These are phyloP conservation scores for Eutypella sp. DNA, from an alignment of 2,329 filamentous ascomycete species.

Conservation along the genomic window DNA sequence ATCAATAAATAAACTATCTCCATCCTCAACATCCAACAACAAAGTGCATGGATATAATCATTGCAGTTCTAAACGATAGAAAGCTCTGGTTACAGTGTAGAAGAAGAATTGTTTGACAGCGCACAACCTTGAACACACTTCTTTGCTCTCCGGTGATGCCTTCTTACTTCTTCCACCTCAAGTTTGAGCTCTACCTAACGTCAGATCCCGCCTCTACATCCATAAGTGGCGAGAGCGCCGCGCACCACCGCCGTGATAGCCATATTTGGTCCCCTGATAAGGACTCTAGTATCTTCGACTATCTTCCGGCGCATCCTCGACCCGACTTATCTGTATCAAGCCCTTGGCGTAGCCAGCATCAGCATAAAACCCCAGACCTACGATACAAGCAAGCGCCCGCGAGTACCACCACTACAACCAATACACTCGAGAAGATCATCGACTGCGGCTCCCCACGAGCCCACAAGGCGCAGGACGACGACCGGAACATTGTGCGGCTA, in stretches of 20 bases:
- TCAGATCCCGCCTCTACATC: constrained; percentile 28
- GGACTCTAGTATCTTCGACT: constrained; percentile 48
- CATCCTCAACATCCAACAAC: not conserved
- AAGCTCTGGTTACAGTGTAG: too few species aligned
- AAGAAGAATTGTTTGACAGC: not conserved
- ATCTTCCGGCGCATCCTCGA: constrained; percentile 47
- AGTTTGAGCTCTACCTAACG: constrained; percentile 57
- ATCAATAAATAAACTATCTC: not conserved
- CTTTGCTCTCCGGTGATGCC: constrained; percentile 38
- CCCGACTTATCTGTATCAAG: constrained; percentile 3
- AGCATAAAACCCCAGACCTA: constrained; percentile 6
- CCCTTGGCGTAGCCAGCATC: constrained; percentile 2
- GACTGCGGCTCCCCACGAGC: constrained; percentile 44
- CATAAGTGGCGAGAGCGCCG: constrained; percentile 6
- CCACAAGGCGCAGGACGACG: constrained; percentile 22
- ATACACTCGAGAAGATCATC: constrained; percentile 31
- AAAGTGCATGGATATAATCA: too few species aligned
- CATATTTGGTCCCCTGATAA: constrained; percentile 47
- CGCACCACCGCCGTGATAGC: constrained; percentile 8
- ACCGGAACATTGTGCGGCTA: constrained; percentile 33
- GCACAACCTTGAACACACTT: constrained; percentile 1
- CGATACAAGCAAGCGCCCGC: constrained; percentile 9
- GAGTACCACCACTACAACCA: constrained; percentile 7
- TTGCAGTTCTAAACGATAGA: too few species aligned
- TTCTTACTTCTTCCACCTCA: constrained; percentile 62